These are phyloP conservation scores for Oidium heveae DNA, from an alignment of 2,329 filamentous ascomycete genomes.

Conservation along the genomic window DNA sequence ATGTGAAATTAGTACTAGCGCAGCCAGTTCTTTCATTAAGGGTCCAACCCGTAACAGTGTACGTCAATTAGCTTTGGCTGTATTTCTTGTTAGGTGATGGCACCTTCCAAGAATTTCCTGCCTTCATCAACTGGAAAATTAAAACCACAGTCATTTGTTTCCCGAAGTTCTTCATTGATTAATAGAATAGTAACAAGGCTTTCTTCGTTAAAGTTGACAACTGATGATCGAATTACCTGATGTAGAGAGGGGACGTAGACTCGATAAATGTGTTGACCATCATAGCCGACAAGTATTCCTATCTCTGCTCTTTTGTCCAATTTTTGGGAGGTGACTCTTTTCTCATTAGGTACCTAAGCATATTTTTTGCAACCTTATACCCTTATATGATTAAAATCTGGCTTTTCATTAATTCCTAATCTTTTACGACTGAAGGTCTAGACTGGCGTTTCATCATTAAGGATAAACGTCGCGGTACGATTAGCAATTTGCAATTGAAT, in stretches of 20 bases:
- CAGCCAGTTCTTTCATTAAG: too few species aligned
- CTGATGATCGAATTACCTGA: neutral
- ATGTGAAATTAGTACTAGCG: too few species aligned
- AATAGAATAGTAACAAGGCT: too few species aligned
- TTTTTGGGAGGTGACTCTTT: neutral
- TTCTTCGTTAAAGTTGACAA: too few species aligned
- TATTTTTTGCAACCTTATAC: neutral
- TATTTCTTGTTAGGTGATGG: too few species aligned
- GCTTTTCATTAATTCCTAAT: neutral
- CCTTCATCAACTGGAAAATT: too few species aligned
- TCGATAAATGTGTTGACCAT: neutral
- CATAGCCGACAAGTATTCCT: neutral
- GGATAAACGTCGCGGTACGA: neutral
- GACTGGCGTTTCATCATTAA: neutral
- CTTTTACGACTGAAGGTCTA: neutral
- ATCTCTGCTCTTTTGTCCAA: neutral
- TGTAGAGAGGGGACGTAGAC: neutral
- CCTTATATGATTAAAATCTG: neutral
- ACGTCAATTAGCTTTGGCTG: too few species aligned
- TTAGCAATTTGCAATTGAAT: neutral
- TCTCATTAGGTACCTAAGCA: neutral
- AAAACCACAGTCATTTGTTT: too few species aligned
- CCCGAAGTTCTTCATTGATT: too few species aligned
- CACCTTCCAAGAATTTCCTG: too few species aligned
- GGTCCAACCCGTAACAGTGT: too few species aligned